A percentile compares a stretch with the other conserved stretches of the same genome.
These are phyloP conservation scores for Torulaspora franciscae DNA, from an alignment of 805 yeast genomes.

Conservation along the genomic window DNA sequence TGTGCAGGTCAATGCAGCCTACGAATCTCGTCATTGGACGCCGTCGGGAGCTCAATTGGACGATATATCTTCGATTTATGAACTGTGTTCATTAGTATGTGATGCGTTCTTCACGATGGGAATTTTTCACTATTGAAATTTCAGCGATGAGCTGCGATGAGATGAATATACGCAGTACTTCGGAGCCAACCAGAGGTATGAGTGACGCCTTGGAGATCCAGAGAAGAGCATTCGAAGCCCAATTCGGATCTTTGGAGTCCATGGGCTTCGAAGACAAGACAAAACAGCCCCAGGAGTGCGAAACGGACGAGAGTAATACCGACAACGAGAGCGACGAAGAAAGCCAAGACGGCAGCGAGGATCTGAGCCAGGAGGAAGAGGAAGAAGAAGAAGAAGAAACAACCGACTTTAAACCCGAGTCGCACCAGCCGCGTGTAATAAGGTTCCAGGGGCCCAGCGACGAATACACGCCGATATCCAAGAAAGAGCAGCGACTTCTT, in stretches of 20 bases:
- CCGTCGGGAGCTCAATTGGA: background rate
- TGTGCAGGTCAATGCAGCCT: constrained; percentile 94
- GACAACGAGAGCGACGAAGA: background rate
- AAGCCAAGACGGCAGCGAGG: background rate
- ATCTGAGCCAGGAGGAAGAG: background rate
- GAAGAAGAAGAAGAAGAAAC: constrained; percentile 12
- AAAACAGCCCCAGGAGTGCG: constrained; percentile 15
- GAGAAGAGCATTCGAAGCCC: constrained; percentile 56
- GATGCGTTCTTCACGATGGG: constrained; percentile 1
- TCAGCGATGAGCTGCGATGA: constrained; percentile 11
- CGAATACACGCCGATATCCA: constrained; percentile 34
- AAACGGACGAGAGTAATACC: background rate
- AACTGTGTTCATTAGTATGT: background rate
- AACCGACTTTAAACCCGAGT: constrained; percentile 5
- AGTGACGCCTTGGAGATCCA: constrained; percentile 45
- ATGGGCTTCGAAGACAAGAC: constrained; percentile 50
- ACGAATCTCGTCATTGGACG: constrained; percentile 71
- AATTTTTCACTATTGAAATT: constrained; percentile 4
- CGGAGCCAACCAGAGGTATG: constrained; percentile 1
- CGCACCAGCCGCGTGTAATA: constrained; percentile 23
- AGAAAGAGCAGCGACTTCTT: constrained; percentile 48
- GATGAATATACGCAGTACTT: background rate
- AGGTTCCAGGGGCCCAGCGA: constrained; percentile 28
- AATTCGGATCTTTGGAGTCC: constrained; percentile 54
- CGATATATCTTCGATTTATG: background rate